Evolutionary conservation across 139 green algal genomes (phyloP).

Genomic region (Desmodesmus armatus): DNA sequence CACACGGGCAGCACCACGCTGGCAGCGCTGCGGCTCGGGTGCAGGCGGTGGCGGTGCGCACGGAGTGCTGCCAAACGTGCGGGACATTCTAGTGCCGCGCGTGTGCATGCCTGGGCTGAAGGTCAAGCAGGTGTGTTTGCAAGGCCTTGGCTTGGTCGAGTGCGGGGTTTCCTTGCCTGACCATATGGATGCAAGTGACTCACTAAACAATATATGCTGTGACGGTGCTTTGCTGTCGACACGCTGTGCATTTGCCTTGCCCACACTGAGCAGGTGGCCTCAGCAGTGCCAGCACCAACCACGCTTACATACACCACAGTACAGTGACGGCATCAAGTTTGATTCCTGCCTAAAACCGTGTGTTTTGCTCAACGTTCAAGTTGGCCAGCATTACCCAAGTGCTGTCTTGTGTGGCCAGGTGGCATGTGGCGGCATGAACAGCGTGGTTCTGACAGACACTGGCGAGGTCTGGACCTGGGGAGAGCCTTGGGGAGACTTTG

Average conservation of each 20-base stretch:
- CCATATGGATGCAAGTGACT: too few species aligned
- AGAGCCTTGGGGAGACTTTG: conserved; percentile 89
- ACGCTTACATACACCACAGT: too few species aligned
- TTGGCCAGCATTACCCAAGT: too few species aligned
- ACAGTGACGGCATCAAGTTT: too few species aligned
- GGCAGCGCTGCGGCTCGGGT: background rate
- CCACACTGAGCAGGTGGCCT: too few species aligned
- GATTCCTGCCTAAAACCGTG: too few species aligned
- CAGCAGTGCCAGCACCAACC: too few species aligned
- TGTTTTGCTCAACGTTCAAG: too few species aligned
- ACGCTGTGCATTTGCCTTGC: too few species aligned
- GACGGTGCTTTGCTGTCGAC: too few species aligned
- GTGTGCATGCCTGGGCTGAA: conserved; percentile 34
- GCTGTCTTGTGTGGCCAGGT: conserved; percentile 78
- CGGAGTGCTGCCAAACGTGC: conserved; percentile 10
- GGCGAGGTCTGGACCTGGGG: conserved; percentile 84
- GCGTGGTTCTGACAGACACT: conserved; percentile 82
- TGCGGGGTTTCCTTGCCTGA: too few species aligned
- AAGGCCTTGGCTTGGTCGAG: conserved; percentile 4
- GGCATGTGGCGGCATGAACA: conserved; percentile 93
- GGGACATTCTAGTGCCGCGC: conserved; percentile 30
- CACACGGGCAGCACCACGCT: background rate
- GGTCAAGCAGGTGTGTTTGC: conserved; percentile 31
- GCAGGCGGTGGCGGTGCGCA: background rate
- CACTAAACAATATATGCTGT: too few species aligned